Evolutionary conservation across 371 early-diverging fungal species (phyloP).

Genomic region (Circinella minor): DNA sequence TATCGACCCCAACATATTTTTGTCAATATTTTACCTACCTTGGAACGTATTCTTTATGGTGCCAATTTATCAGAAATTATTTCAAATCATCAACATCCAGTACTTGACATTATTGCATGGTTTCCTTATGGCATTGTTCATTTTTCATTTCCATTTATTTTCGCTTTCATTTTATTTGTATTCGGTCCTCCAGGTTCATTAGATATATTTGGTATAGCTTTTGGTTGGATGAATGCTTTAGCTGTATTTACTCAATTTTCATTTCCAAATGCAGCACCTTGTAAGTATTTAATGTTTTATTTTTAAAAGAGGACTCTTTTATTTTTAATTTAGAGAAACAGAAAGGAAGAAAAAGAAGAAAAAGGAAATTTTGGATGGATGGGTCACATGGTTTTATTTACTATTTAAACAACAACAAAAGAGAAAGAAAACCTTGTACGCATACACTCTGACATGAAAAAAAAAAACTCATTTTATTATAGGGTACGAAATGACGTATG

Average conservation of each 20-base stretch:
- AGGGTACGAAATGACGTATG: slow-evolving; percentile 71
- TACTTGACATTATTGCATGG: slow-evolving; percentile 71
- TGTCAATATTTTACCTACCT: slow-evolving; percentile 69
- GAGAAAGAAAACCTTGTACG: too few species aligned
- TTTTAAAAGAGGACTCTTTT: not conserved
- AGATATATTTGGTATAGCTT: slow-evolving; percentile 61
- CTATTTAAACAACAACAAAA: too few species aligned
- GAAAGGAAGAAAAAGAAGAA: not conserved
- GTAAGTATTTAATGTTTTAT: slow-evolving; percentile 47
- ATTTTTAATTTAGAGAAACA: not conserved
- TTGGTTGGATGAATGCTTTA: slow-evolving; percentile 72
- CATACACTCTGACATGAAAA: too few species aligned
- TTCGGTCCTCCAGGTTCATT: slow-evolving; percentile 60
- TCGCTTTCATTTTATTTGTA: slow-evolving; percentile 48
- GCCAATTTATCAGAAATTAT: slow-evolving; percentile 71
- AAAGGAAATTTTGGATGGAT: too few species aligned
- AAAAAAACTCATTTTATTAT: not conserved
- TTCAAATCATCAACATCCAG: slow-evolving; percentile 51
- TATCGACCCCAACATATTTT: slow-evolving; percentile 67
- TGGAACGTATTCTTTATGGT: slow-evolving; percentile 73
- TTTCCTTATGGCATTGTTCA: slow-evolving; percentile 77
- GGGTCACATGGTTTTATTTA: not conserved
- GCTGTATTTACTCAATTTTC: slow-evolving; percentile 73
- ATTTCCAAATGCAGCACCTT: slow-evolving; percentile 78
- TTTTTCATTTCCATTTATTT: slow-evolving; percentile 67